Evolutionary conservation across 768 basidiomycete species (phyloP).

Genomic region (Exsudoporus frostii): DNA sequence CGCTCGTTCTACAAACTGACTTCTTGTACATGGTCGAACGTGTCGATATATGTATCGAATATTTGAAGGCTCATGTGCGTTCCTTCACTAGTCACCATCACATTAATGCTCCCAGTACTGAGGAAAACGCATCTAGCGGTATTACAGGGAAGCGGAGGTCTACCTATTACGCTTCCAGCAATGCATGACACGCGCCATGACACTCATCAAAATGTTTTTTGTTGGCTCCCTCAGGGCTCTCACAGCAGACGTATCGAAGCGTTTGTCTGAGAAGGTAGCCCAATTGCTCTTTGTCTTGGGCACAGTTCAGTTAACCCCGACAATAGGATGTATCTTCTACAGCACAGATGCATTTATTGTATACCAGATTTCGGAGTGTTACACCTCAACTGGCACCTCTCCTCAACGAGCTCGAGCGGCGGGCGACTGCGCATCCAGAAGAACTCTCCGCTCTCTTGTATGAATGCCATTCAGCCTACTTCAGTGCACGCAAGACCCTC

Average conservation of each 20-base stretch:
- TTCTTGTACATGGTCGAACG: constrained; percentile 96
- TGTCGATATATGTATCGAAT: constrained; percentile 92
- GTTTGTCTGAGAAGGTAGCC: constrained; percentile 69
- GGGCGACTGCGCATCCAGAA: constrained; percentile 73
- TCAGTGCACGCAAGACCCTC: constrained; percentile 66
- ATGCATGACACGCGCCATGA: constrained; percentile 98
- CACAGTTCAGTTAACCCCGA: neutral
- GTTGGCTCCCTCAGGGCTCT: constrained; percentile 79
- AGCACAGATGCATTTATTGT: constrained; percentile 81
- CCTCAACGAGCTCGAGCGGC: constrained; percentile 79
- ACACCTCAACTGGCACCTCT: constrained; percentile 73
- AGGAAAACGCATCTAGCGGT: constrained; percentile 50
- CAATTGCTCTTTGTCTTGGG: neutral
- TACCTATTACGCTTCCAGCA: constrained; percentile 97
- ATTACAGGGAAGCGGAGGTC: constrained; percentile 89
- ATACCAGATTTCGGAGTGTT: constrained; percentile 80
- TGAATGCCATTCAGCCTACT: constrained; percentile 88
- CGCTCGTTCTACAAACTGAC: constrained; percentile 84
- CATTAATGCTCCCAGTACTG: neutral
- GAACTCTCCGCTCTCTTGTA: constrained; percentile 75
- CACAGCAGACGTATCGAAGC: constrained; percentile 71
- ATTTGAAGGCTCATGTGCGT: constrained; percentile 81
- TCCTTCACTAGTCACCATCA: neutral
- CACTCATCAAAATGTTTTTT: constrained; percentile 96
- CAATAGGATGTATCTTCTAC: constrained; percentile 71